Evolutionary conservation across 2,329 filamentous ascomycete species (phyloP).

Genomic region (Myriosclerotinia duriaeana): DNA sequence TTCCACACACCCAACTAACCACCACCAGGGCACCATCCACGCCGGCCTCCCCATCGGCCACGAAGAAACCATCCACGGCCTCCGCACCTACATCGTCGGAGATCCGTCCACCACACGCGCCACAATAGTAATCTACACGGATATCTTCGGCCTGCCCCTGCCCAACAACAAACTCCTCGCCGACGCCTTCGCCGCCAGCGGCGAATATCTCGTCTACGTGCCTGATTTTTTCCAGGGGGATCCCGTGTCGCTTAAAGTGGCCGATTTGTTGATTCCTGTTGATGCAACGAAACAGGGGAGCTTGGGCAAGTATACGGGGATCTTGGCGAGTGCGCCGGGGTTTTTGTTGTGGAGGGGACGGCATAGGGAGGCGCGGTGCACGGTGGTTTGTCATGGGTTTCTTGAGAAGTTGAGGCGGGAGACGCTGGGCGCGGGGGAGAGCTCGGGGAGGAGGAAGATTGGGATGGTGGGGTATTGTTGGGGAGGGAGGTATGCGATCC

Average conservation of each 20-base stretch:
- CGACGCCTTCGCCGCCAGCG: conserved; percentile 39
- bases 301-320: conserved; percentile 43
- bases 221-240: conserved; percentile 42
- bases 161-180: conserved; percentile 42
- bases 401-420: neutral
- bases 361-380: conserved; percentile 39
- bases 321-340: conserved; percentile 41
- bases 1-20: conserved; percentile 33
- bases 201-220: conserved; percentile 40
- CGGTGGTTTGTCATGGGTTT: conserved; percentile 40
- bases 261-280: conserved; percentile 43
- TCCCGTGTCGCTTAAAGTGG: conserved; percentile 39
- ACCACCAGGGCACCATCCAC: conserved; percentile 44
- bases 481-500: conserved; percentile 43
- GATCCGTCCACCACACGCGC: conserved; percentile 38
- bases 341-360: conserved; percentile 41
- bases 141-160: conserved; percentile 39
- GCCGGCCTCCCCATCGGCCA: conserved; percentile 43
- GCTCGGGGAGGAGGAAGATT: conserved; percentile 39
- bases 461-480: conserved; percentile 44
- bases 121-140: conserved; percentile 40
- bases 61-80: conserved; percentile 43
- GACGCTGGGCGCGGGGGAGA: conserved; percentile 7
- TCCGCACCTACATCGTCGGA: conserved; percentile 44
- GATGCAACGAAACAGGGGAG: conserved; percentile 42